Conservation (phyloP, 164 flowering plant species). For the Saururus chinensis region DNA sequence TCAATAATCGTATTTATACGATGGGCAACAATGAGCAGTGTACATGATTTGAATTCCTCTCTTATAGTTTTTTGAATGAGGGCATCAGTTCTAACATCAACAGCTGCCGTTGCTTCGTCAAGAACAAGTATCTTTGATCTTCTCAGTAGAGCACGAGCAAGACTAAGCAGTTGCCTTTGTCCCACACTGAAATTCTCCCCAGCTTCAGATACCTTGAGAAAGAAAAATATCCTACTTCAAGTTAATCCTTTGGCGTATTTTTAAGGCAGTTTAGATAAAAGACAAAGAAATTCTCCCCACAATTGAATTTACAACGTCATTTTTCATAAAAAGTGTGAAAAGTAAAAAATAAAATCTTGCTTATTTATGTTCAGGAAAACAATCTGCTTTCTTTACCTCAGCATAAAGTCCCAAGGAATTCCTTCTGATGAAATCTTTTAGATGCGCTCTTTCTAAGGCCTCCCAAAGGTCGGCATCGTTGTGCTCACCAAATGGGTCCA, state of each 20-base stretch:
- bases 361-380: not conserved
- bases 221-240: constrained; percentile 1
- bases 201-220: constrained; percentile 76
- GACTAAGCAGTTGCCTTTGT: constrained; percentile 92
- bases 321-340: not conserved
- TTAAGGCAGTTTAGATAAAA: no score
- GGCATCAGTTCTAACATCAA: constrained; percentile 98
- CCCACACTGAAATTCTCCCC: constrained; percentile 99
- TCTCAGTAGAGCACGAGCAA: constrained; percentile 87
- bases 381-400: constrained; percentile 42
- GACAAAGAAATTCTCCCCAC: not conserved
- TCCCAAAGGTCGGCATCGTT: constrained; percentile 99
- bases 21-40: constrained; percentile 97
- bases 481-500: constrained; percentile 92
- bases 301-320: not conserved
- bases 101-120: constrained; percentile 99
- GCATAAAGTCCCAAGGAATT: constrained; percentile 86
- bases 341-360: not conserved
- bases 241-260: not conserved
- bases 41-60: constrained; percentile 91
- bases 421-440: constrained; percentile 84
- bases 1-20: constrained; percentile 93
- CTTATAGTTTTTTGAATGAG: constrained; percentile 95
- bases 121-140: constrained; percentile 97
- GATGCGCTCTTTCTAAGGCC: constrained; percentile 91